A percentile compares a stretch with the other conserved stretches of the same genome.
Evolutionary conservation across 257 asterid genomes (phyloP).

Genomic region (Eustoma russellianum): DNA sequence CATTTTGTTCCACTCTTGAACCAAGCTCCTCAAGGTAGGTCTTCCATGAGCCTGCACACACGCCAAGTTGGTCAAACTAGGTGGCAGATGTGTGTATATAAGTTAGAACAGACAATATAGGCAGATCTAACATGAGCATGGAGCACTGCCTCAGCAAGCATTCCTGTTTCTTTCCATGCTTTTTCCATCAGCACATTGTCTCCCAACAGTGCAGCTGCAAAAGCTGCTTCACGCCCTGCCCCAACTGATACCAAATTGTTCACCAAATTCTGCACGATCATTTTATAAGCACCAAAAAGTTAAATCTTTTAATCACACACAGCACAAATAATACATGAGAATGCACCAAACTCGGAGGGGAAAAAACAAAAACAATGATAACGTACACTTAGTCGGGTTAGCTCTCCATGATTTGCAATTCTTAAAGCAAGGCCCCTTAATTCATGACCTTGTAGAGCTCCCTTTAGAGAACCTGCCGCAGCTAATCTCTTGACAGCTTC

Average conservation of each 20-base stretch:
- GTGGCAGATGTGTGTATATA: constrained; percentile 2
- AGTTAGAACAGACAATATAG: constrained; percentile 6
- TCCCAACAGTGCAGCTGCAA: constrained; percentile 93
- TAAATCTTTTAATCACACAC: neutral
- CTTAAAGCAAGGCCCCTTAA: constrained; percentile 91
- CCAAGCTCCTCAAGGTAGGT: constrained; percentile 75
- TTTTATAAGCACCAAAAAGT: neutral
- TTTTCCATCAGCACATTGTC: constrained; percentile 95
- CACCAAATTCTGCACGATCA: constrained; percentile 70
- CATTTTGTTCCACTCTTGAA: constrained; percentile 83
- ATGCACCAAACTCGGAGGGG: neutral
- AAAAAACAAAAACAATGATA: constrained; percentile 4
- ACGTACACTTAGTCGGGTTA: constrained; percentile 91
- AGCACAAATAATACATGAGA: neutral
- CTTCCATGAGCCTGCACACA: constrained; percentile 87
- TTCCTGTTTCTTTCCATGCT: constrained; percentile 97
- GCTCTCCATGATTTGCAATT: constrained; percentile 94
- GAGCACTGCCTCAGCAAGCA: constrained; percentile 98
- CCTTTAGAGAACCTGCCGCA: constrained; percentile 97
- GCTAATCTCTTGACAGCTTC: constrained; percentile 97
- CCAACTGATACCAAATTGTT: constrained; percentile 79
- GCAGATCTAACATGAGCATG: constrained; percentile 66
- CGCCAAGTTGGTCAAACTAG: constrained; percentile 9
- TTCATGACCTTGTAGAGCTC: constrained; percentile 88
- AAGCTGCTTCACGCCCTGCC: constrained; percentile 94